These are phyloP conservation scores for Phytophthora megakarya DNA, from an alignment of 352 stramenopile genomes.

Conservation along the genomic window DNA sequence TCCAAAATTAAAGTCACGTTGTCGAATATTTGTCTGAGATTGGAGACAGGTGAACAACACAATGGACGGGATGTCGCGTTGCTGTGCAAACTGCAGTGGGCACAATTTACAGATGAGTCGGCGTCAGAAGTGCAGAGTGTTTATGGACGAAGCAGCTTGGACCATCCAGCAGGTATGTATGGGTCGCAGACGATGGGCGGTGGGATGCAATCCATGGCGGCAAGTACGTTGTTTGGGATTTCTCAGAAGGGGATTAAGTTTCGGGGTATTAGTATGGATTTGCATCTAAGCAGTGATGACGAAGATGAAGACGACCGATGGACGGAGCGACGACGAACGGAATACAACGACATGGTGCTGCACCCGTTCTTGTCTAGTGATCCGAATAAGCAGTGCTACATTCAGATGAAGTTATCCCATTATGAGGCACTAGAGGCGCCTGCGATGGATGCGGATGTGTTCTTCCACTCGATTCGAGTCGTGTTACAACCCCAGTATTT, in stretches of 20 bases:
- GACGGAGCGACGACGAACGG: slow-evolving; percentile 31
- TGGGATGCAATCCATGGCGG: slow-evolving; percentile 78
- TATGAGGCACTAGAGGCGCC: slow-evolving; percentile 76
- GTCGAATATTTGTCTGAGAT: slow-evolving; percentile 81
- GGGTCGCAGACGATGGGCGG: slow-evolving; percentile 38
- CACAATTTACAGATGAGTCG: slow-evolving; percentile 86
- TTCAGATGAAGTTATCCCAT: slow-evolving; percentile 85
- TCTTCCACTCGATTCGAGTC: slow-evolving; percentile 81
- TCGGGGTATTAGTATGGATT: slow-evolving; percentile 79
- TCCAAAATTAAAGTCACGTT: slow-evolving; percentile 91
- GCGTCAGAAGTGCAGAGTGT: slow-evolving; percentile 75
- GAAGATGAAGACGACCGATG: slow-evolving; percentile 42
- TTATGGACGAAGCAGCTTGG: slow-evolving; percentile 54
- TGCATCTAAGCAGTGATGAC: slow-evolving; percentile 68
- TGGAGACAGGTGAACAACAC: slow-evolving; percentile 71
- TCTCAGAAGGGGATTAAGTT: slow-evolving; percentile 89
- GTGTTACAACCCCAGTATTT: slow-evolving; percentile 86
- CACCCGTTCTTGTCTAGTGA: slow-evolving; percentile 78
- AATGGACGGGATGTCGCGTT: slow-evolving; percentile 71
- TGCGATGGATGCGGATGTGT: slow-evolving; percentile 77
- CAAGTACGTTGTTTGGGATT: slow-evolving; percentile 81
- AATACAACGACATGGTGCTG: slow-evolving; percentile 48
- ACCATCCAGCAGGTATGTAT: slow-evolving; percentile 36
- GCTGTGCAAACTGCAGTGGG: slow-evolving; percentile 78
- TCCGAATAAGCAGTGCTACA: slow-evolving; percentile 67